These are phyloP conservation scores for Alternaria burnsii DNA, from an alignment of 2,329 filamentous ascomycete species.

Conservation along the genomic window DNA sequence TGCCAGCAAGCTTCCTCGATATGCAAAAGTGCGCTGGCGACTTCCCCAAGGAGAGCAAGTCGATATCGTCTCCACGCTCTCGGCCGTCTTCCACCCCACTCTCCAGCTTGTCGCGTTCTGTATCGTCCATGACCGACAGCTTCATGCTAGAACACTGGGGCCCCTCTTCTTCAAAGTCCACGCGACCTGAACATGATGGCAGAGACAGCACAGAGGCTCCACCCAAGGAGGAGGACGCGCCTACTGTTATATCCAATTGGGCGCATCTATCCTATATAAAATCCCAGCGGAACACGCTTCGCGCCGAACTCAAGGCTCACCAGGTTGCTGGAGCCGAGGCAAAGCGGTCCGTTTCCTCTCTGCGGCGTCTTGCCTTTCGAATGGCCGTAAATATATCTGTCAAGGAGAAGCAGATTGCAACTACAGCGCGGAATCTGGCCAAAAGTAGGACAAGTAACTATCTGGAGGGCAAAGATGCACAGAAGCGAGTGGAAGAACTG, in stretches of 20 bases:
- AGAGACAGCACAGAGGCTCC: slow-evolving; percentile 21
- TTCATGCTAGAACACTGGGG: slow-evolving; percentile 44
- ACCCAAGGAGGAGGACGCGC: slow-evolving; percentile 31
- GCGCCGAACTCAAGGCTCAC: slow-evolving; percentile 44
- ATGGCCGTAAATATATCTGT: slow-evolving; percentile 52
- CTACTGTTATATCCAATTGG: slow-evolving; percentile 47
- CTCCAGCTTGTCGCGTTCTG: slow-evolving; percentile 37
- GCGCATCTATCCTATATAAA: slow-evolving; percentile 49
- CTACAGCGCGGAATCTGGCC: slow-evolving; percentile 42
- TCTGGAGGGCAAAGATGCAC: slow-evolving; percentile 39
- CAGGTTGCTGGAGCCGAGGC: slow-evolving; percentile 45
- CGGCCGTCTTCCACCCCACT: slow-evolving; percentile 35
- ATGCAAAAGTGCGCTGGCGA: slow-evolving; percentile 18
- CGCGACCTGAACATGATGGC: slow-evolving; percentile 17
- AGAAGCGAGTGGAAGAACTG: slow-evolving; percentile 46
- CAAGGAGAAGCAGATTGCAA: slow-evolving; percentile 50
- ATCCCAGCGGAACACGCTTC: slow-evolving; percentile 45
- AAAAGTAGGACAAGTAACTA: slow-evolving; percentile 45
- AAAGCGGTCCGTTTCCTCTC: slow-evolving; percentile 45
- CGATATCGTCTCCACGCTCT: slow-evolving; percentile 24
- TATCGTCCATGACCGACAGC: slow-evolving; percentile 48
- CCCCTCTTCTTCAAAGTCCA: slow-evolving; percentile 21
- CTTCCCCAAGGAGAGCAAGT: slow-evolving; percentile 28
- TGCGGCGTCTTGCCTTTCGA: slow-evolving; percentile 49
- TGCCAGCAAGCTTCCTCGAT: slow-evolving; percentile 35